phyloP scores from a whole-genome alignment of 1,284 basidiomycete species.

The Trametes polyzona region DNA sequence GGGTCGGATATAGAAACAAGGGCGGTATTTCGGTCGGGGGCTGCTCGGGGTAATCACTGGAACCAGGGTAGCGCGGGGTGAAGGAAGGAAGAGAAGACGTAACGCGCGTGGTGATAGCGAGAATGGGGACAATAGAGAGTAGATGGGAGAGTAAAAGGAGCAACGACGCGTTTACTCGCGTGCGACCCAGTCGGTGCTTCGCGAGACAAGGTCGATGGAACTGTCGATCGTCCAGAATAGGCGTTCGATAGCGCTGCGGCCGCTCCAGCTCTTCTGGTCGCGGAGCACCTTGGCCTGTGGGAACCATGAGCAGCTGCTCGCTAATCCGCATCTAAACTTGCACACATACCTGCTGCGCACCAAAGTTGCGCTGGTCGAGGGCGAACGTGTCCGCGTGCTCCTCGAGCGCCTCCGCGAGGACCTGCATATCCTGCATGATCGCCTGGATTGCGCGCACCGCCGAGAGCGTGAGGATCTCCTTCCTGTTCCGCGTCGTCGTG shows the following conservation, averaged over 20 bases:
- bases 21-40: background rate
- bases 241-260: conserved; percentile 83
- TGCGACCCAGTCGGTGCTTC: conserved; percentile 83
- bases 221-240: conserved; percentile 89
- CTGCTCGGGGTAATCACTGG: background rate
- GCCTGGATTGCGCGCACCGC: conserved; percentile 81
- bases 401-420: conserved; percentile 83
- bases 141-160: conserved; percentile 11
- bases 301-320: conserved; percentile 19
- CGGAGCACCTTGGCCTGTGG: conserved; percentile 87
- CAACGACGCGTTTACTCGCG: conserved; percentile 53
- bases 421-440: conserved; percentile 83
- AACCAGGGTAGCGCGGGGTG: conserved; percentile 10
- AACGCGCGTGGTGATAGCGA: background rate
- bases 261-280: conserved; percentile 92
- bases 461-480: conserved; percentile 71
- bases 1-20: conserved; percentile 6
- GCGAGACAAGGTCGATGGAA: conserved; percentile 79
- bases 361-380: conserved; percentile 88
- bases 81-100: background rate
- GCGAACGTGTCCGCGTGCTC: conserved; percentile 91
- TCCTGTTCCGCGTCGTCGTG: conserved; percentile 64
- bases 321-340: conserved; percentile 5
- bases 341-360: conserved; percentile 83
- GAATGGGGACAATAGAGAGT: background rate